Conservation (phyloP, 2,329 filamentous ascomycete genomes). For the Herpotrichia juniperi region DNA sequence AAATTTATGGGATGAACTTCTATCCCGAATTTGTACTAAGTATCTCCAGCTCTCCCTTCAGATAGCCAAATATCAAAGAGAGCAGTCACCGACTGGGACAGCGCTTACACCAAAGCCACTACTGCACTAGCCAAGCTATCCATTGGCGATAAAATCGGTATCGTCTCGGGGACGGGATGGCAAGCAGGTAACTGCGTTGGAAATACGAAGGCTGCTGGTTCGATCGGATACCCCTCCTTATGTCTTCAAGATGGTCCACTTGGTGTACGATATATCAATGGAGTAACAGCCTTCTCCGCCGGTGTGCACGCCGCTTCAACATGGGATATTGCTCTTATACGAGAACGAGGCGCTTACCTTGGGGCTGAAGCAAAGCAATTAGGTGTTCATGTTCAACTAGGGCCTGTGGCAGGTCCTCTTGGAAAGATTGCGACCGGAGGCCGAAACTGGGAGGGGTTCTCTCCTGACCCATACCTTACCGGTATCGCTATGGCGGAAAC, state of each 20-base stretch:
- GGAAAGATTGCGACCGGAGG: conserved; percentile 49
- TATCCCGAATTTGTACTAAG: conserved; percentile 7
- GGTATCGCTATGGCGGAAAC: conserved; percentile 52
- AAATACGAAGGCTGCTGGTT: conserved; percentile 40
- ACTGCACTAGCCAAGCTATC: conserved; percentile 48
- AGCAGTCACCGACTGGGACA: conserved; percentile 42
- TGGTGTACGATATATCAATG: conserved; percentile 45
- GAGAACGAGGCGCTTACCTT: conserved; percentile 41
- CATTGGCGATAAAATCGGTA: conserved; percentile 46
- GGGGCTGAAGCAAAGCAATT: conserved; percentile 49
- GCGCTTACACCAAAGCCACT: conserved; percentile 48
- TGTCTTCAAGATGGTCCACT: conserved; percentile 50
- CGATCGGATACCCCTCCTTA: conserved; percentile 44
- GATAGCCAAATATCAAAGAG: conserved; percentile 24
- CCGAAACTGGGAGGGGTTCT: conserved; percentile 58
- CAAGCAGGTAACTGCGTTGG: conserved; percentile 42
- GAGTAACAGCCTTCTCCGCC: conserved; percentile 46
- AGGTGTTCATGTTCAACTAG: conserved; percentile 51
- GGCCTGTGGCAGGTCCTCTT: conserved; percentile 50
- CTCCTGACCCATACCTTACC: conserved; percentile 55
- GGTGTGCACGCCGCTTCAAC: conserved; percentile 48
- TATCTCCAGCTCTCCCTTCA: conserved; percentile 26
- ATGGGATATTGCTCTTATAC: conserved; percentile 43
- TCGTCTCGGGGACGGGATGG: conserved; percentile 46
- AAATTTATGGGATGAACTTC: neutral